Evolutionary conservation across 73 alveolate genomes (phyloP), one percentile per base, ranked within the genome.

Genomic region (Paramecium pentaurelia): DNA sequence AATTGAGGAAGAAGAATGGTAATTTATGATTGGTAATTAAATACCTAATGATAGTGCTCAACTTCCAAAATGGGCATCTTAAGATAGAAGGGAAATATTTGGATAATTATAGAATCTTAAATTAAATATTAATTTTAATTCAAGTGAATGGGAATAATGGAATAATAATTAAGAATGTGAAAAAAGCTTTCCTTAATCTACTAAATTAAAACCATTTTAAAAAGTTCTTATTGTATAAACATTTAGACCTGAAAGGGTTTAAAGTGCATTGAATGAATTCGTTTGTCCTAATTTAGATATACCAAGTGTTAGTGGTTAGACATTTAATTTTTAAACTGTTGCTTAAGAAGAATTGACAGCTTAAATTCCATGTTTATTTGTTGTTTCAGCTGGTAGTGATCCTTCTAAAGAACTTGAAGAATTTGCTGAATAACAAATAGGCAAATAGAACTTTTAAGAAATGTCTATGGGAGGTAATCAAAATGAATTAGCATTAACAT

Each of bases 391-490:
- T 47, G 99, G 99, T 40, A 96, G 99, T 49, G 99, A 99, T 96
- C 99, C 99, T 25, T 95, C 99, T 8, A 98, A 97, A 68, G 99
- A 99, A 93, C 96, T 99, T 40, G 99, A 98, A 95, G 99, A 99
- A 87, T 98, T 98, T 90, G 99, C 99, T 16, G 98, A 97, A 36
- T 70, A 60, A 92, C 95, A 92, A 40, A 96, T 97, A 75, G 99
- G 99, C 22, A 95, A 99, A 84, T 96, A 97, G 64, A 98, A 98
- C 93, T 98, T 96, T 96, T 98, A 97, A 22, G 99, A 98, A 95
- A 96, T 99, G 89, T 99, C 99, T 34, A 97, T 99, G 99, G 99
- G 99, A 92, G 99, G 99, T 40, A 99, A 99, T 42, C 96, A 98
- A 92, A 98, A 98, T 93, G 99, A 98, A 71, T 96, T 95, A 59